Evolutionary conservation across 2,329 filamentous ascomycete genomes (phyloP), one percentile per base, ranked within the genome.

Genomic region (Atkinsonella texensis): DNA sequence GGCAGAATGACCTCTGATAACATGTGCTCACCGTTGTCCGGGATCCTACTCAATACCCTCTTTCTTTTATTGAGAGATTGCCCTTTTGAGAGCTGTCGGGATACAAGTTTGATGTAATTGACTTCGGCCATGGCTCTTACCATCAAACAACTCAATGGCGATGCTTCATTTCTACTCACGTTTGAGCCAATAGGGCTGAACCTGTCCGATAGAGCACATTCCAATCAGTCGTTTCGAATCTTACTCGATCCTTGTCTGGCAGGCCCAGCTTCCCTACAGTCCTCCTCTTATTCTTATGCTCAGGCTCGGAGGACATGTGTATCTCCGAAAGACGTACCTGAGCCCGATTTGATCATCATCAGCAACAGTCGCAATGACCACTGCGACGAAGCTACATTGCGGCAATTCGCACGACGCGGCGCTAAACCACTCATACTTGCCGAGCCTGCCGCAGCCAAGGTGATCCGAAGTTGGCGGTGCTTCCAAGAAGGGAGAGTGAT

Each of bases 231-330:
- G 4, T 88, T 84, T 64, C 81, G 77, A 15, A 76, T 89, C 50
- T 73, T 89, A 41, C 66, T 89, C 48, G 85, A 90, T 62, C 85
- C 86, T 3, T 88, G 84, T 81, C 72, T 87, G 33, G 70, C 72
- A 11, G 81, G 81, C 0, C 68, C 76, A 4, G 80, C 80, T 11
- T 77, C 76, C 50, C 76, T 83, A 55, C 72, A 79, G 58, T 79
- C 80, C 59, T 71, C 77, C 31, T 81, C 87, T 63, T 81, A 81
- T 18, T 74, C 74, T 40, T 75, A 80, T 2, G 72, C 72, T 45
- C 80, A 81, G 55, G 79, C 70, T 43, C 64, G 72, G 17, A 70
- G 71, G 28, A 70, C 80, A 45, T 81, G 76, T 56, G 74, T 87
- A 53, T 67, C 72, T 0, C 62, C 73, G 5, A 53, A 61, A 18